Evolutionary conservation across 495 filamentous ascomycete genomes (phyloP), one percentile per base, ranked within the genome.

Genomic region (Letharia lupina): DNA sequence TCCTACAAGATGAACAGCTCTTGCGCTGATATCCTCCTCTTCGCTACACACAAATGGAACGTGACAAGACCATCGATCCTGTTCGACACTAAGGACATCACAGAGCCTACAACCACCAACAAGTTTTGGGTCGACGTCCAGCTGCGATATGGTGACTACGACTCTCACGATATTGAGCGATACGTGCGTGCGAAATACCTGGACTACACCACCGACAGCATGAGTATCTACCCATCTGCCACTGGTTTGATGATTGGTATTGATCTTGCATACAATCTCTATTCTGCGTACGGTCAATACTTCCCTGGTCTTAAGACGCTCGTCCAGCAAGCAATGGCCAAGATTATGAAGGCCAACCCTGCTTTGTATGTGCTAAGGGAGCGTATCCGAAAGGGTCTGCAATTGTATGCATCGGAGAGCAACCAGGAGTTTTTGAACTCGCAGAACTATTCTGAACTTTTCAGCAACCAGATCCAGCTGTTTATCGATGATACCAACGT

Each of bases 1-100:
- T 98, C 94, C 0, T 99, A 99, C 83, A 99, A 99, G 84, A 99
- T 99, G 95, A 99, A 99, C 82, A 97, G 93, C 75, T 98, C 94
- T 54, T 99, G 95, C 76, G 95, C 95, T 20, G 95, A 99, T 78
- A 97, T 99, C 69, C 82, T 98, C 56, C 85, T 99, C 50, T 99
- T 99, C 73, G 95, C 95, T 23, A 96, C 90, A 62, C 94, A 96
- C 79, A 99, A 98, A 74, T 99, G 95, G 95, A 97, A 96, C 69
- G 93, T 98, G 52, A 96, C 92, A 7, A 82, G 90, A 28, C 95
- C 95, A 11, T 97, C 94, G 12, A 81, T 96, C 66, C 81, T 98
- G 12, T 96, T 93, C 73, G 94, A 99, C 70, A 97, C 91, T 52
- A 98, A 98, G 79, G 95, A 99, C 77, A 85, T 88, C 37, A 96